Base-by-base conservation (phyloP, 2,329 filamentous ascomycete genomes). In the Ophiostoma sp. region DNA sequence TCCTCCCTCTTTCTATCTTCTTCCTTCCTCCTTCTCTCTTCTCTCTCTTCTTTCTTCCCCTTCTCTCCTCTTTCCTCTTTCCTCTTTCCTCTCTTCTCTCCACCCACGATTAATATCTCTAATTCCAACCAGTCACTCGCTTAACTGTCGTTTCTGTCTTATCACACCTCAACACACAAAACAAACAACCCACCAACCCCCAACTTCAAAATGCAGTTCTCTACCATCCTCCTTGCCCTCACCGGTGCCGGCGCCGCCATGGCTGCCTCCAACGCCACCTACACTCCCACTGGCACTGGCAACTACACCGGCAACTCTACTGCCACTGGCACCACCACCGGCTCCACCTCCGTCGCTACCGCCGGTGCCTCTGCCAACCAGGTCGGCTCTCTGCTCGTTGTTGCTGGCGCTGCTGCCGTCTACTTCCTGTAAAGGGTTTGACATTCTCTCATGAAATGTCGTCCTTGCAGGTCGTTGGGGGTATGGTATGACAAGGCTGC, bases 381-480 rank as follows among this genome's bases (percentile, higher is more conserved):
- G 55, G 77, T 76, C 42, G 75, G 74, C 55, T 76, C 76, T 36
- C 73, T 78, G 11, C 70, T 77, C 42, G 80, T 77, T 6, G 74
- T 76, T 12, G 73, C 78, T 38, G 81, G 79, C 36, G 69, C 81
- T 44, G 72, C 78, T 9, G 80, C 76, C 64, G 79, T 75, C 67
- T 79, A 77, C 72, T 74, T 83, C 69, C 69, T 83, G 67, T 84
- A 78, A 78, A 67, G 27, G 27, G 27, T 63, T 63, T 62, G 55
- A 62, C 16, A 16, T 16, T 62, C 14, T 63, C 60, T 63, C 14
- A 41, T 63, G 36, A 41, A 63, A 4, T 27, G 14, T 40, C 55
- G 8, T 6, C 27, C 27, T 16, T 9, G 3, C 36, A 41, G 58
- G 58, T 42, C 58, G 58, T n/a, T 41, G 58, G 38, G 12, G 14